A percentile compares a stretch with the other conserved stretches of the same genome.
phyloP scores from a whole-genome alignment of 331 rosid genomes.

The Pyracantha coccinea region DNA sequence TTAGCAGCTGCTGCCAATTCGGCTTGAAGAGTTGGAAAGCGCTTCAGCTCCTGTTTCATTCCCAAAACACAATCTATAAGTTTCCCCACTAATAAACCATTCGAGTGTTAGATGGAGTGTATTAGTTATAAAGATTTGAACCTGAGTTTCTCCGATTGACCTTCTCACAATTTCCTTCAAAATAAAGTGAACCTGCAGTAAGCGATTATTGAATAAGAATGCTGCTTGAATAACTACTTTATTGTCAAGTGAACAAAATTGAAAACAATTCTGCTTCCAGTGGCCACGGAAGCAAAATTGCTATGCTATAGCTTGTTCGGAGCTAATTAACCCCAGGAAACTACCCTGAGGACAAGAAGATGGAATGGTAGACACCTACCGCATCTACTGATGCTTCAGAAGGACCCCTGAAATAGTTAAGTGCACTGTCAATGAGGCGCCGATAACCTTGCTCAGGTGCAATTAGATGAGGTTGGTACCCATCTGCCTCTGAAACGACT shows the following conservation, averaged over 20 bases:
- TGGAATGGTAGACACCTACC: conserved; percentile 29
- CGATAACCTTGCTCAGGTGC: conserved; percentile 72
- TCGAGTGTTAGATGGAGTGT: not conserved
- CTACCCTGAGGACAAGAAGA: not conserved
- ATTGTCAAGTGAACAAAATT: not conserved
- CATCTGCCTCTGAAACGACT: conserved; percentile 85
- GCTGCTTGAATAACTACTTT: not conserved
- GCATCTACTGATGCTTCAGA: conserved; percentile 93
- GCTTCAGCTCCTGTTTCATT: conserved; percentile 75
- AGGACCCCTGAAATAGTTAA: conserved; percentile 75
- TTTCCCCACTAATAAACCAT: not conserved
- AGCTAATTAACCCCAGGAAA: not conserved
- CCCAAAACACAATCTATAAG: conserved; percentile 10
- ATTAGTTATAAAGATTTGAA: conserved; percentile 8
- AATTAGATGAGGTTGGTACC: conserved; percentile 78
- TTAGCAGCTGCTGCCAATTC: conserved; percentile 63
- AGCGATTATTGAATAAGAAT: not conserved
- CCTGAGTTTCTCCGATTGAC: conserved; percentile 81
- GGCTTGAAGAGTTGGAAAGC: conserved; percentile 65
- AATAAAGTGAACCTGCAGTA: conserved; percentile 67
- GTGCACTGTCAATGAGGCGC: conserved; percentile 78
- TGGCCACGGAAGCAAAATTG: not conserved
- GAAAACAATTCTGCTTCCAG: not conserved
- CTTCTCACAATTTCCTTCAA: conserved; percentile 73
- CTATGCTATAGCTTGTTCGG: not conserved